A percentile compares a stretch with the other conserved stretches of the same genome.
These are phyloP conservation scores for Nitzschia sp. DNA, from an alignment of 108 stramenopile species.

Conservation along the genomic window DNA sequence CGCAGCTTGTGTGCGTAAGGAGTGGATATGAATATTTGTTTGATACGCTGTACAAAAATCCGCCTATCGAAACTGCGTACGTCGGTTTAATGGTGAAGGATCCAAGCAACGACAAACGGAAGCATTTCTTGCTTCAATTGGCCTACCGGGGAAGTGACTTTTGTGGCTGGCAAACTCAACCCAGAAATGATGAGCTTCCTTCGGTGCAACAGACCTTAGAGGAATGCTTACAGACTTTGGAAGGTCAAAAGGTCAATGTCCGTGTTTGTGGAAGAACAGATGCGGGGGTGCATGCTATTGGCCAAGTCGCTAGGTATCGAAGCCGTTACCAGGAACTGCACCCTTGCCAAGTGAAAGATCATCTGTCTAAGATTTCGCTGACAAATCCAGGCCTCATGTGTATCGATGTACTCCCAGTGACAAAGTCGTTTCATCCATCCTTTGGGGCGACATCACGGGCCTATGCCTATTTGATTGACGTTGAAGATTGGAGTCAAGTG, in stretches of 20 bases:
- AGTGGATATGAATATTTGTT: slow-evolving; percentile 23
- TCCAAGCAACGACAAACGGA: slow-evolving; percentile 25
- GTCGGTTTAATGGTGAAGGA: background rate
- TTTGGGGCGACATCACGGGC: slow-evolving; percentile 70
- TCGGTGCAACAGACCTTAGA: slow-evolving; percentile 72
- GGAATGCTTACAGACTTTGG: slow-evolving; percentile 48
- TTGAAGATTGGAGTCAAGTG: slow-evolving; percentile 6
- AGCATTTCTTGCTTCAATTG: slow-evolving; percentile 54
- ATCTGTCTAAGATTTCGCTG: slow-evolving; percentile 1
- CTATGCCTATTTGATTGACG: slow-evolving; percentile 73
- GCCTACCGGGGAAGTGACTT: slow-evolving; percentile 72
- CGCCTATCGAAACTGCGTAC: background rate
- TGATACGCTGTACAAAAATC: slow-evolving; percentile 5
- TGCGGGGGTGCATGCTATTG: slow-evolving; percentile 70
- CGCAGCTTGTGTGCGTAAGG: no score
- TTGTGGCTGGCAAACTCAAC: slow-evolving; percentile 84
- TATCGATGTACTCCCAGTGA: slow-evolving; percentile 11
- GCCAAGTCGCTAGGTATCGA: slow-evolving; percentile 73
- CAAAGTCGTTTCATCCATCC: slow-evolving; percentile 62
- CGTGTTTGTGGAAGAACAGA: slow-evolving; percentile 81
- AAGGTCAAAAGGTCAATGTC: slow-evolving; percentile 35
- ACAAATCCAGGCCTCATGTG: background rate
- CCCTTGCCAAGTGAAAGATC: slow-evolving; percentile 2
- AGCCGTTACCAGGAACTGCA: slow-evolving; percentile 25
- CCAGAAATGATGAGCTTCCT: slow-evolving; percentile 40